Base-by-base conservation (phyloP, 1,284 basidiomycete genomes). In the Rugosomyces carneus region DNA sequence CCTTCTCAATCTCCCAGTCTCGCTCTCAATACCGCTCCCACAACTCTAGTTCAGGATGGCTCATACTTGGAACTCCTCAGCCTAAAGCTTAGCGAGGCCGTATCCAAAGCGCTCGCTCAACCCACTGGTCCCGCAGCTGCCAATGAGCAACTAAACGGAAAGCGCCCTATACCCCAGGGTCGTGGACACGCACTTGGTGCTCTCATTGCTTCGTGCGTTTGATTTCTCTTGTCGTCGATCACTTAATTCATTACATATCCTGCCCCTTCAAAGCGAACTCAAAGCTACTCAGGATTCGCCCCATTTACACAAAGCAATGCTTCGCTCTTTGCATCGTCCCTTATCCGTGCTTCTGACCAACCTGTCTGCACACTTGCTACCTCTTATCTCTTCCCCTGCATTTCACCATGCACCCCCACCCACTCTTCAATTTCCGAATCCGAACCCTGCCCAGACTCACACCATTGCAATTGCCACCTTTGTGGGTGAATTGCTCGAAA, bases 31-130 rank as follows among this genome's bases (percentile, higher is more conserved):
- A 58, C 69, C 0, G 57, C 68, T 32, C 70, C 74, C 2, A 56
- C 69, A 2, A 68, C 77, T 6, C 73, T 83, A 34, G 67, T 82
- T 31, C 85, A 86, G 56, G 85, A 88, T 60, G 83, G 82, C 43
- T 84, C 83, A 4, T 89, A 88, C 62, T 72, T 89, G 49, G 83
- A 88, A 60, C 75, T 80, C 44, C 75, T 89, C 40, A 72, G 79
- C 53, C 70, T 89, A 46, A 87, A 82, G 60, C 69, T 90, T 34
- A 87, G 80, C 57, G 87, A 90, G 61, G 85, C 82, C 0, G 83
- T 86, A n/a, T 80, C 84, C 37, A 86, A 78, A 64, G 81, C 84
- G 1, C 68, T 89, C 35, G 71, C 76, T 10, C 80, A 82, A 52
- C 82, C 85, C 11, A 59, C 70, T 1, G 78, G 78, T 8, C 69